phyloP scores from a whole-genome alignment of 2,329 filamentous ascomycete genomes.

The Trichophyton equinum region DNA sequence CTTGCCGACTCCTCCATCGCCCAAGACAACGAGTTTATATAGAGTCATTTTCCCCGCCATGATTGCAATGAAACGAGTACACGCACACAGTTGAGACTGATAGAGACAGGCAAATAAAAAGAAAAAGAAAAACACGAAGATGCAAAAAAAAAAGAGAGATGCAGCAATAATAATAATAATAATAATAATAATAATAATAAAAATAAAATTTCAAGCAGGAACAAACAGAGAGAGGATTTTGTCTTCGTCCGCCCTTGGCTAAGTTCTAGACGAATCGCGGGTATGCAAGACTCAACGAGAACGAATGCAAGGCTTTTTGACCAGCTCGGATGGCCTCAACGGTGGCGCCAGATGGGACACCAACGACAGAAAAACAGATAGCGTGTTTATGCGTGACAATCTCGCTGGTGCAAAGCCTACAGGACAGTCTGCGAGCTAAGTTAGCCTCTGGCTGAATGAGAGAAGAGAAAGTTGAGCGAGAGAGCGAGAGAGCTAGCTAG shows the following conservation, averaged over 20 bases:
- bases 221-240: neutral
- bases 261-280: neutral
- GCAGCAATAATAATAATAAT: neutral
- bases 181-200: neutral
- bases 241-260: neutral
- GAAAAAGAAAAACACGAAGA: too few relatives aligned
- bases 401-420: neutral
- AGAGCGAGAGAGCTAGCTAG: too few relatives aligned
- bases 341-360: neutral
- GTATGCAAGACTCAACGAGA: neutral
- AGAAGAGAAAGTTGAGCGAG: too few relatives aligned
- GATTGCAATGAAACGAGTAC: constrained; percentile 20
- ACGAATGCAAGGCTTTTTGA: neutral
- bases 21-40: constrained; percentile 91
- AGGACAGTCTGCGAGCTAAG: neutral
- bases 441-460: neutral
- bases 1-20: constrained; percentile 88
- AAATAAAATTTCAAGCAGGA: neutral
- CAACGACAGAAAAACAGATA: neutral
- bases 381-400: neutral
- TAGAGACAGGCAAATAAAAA: too few relatives aligned
- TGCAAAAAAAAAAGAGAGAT: too few relatives aligned
- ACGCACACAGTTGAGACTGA: too few relatives aligned
- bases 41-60: constrained; percentile 87
- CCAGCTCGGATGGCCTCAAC: neutral